These are phyloP conservation scores for Naganishia friedmannii DNA, from an alignment of 768 basidiomycete species.

Conservation along the genomic window DNA sequence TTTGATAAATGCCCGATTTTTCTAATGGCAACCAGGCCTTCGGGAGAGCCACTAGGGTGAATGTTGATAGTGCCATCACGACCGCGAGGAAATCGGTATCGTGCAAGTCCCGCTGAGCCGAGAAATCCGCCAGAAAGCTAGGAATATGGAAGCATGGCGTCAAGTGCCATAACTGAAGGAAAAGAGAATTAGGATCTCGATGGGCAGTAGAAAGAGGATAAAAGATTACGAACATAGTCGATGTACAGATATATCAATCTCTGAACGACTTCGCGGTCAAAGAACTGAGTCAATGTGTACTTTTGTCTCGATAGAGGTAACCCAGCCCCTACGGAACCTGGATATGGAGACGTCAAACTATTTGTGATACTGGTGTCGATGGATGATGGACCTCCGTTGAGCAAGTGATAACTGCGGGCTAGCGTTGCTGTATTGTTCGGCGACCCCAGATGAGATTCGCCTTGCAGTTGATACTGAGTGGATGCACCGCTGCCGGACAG, in stretches of 20 bases:
- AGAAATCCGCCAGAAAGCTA: constrained; percentile 17
- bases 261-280: constrained; percentile 12
- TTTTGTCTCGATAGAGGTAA: constrained; percentile 1
- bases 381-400: background rate
- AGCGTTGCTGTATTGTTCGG: background rate
- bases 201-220: background rate
- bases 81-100: constrained; percentile 25
- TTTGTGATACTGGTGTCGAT: background rate
- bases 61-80: constrained; percentile 19
- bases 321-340: background rate
- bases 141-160: constrained; percentile 29
- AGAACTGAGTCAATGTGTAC: constrained; percentile 5
- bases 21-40: constrained; percentile 12
- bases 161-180: constrained; percentile 20
- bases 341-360: background rate
- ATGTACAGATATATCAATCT: constrained; percentile 21
- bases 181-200: background rate
- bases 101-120: constrained; percentile 2
- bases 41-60: constrained; percentile 11
- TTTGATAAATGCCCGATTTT: constrained; percentile 7
- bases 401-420: background rate
- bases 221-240: constrained; percentile 8
- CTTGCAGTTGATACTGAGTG: background rate
- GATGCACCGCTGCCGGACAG: background rate
- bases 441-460: background rate